Evolutionary conservation across 305 asterid genomes (phyloP), one percentile per base, ranked within the genome.

Genomic region (Fraxinus velutina): DNA sequence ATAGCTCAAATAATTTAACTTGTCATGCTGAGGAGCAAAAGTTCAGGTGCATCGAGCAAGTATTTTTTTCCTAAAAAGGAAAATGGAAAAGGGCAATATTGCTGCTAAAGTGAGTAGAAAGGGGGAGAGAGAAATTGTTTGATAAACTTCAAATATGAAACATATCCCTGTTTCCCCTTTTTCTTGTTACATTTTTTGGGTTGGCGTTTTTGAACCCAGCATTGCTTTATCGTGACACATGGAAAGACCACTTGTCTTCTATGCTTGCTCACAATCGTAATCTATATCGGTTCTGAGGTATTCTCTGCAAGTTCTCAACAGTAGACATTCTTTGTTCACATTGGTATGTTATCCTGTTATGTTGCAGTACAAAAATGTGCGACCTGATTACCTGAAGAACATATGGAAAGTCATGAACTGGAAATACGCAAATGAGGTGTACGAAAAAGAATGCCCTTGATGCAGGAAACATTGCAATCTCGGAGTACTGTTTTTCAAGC

Each of bases 331-430:
- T 13, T 21, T 24, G 17, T 62, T 62, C 33, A 21, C 71, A 62
- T 22, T 62, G 32, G 13, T 22, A 21, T 9, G 15, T 55, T 79
- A 80, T 76, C 55, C 80, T 80, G 29, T 50, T 6, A 6, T 39
- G 15, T 73, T 88, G 90, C 97, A 95, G 98, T 94, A 94, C 95
- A 93, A 93, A 84, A 94, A 94, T 79, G 97, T 90, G 81, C 92
- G 90, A 85, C 97, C 97, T 1, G 98, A 93, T 88, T 93, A 94
- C 90, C 87, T 94, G 76, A 94, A 94, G 93, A 93, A 93, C 79
- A 86, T 94, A 82, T 94, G 98, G 98, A 92, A 91, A 77, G 95
- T 94, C 72, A 90, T 93, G 55, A 93, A 94, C 91, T 94, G 98
- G 98, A 93, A 91, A 84, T 94, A 93, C 79, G 98, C 96, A 10